These are phyloP conservation scores for Casaregolazyma suthepensis DNA, from an alignment of 1,139 yeast species.

Conservation along the genomic window DNA sequence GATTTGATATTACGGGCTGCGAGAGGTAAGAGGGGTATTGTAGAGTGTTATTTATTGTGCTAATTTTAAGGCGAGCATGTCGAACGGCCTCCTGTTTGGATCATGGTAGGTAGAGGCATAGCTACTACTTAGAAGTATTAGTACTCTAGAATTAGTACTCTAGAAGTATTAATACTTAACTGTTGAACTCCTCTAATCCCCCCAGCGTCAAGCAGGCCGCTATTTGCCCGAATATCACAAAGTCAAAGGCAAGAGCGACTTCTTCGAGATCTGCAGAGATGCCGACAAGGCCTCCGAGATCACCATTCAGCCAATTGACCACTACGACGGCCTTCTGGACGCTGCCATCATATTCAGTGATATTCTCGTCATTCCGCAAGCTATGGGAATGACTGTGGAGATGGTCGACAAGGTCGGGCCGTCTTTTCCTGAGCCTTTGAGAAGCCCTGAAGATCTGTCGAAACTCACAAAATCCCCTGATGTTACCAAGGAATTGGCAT, in stretches of 20 bases:
- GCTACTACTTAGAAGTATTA: no score
- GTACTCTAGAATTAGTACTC: no score
- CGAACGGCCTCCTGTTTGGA: constrained; percentile 98
- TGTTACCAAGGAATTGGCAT: constrained; percentile 68
- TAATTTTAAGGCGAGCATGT: constrained; percentile 53
- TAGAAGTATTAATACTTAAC: no score
- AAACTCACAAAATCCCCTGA: constrained; percentile 53
- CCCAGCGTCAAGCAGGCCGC: constrained; percentile 76
- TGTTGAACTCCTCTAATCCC: neutral
- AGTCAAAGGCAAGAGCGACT: constrained; percentile 81
- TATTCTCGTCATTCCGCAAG: constrained; percentile 94
- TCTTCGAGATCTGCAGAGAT: constrained; percentile 88
- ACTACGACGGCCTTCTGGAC: constrained; percentile 81
- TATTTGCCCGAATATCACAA: constrained; percentile 67
- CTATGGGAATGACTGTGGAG: constrained; percentile 92
- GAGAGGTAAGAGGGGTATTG: constrained; percentile 33
- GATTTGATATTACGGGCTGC: constrained; percentile 92
- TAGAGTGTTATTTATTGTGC: constrained; percentile 10
- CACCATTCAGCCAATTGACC: constrained; percentile 92
- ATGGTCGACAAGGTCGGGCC: constrained; percentile 97
- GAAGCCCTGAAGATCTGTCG: constrained; percentile 62
- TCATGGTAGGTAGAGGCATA: constrained; percentile 58
- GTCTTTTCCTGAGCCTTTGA: constrained; percentile 79
- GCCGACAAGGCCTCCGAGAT: constrained; percentile 90
- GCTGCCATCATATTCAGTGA: constrained; percentile 97